phyloP scores from a whole-genome alignment of 306 rosid species.

The Erythrophleum fordii region DNA sequence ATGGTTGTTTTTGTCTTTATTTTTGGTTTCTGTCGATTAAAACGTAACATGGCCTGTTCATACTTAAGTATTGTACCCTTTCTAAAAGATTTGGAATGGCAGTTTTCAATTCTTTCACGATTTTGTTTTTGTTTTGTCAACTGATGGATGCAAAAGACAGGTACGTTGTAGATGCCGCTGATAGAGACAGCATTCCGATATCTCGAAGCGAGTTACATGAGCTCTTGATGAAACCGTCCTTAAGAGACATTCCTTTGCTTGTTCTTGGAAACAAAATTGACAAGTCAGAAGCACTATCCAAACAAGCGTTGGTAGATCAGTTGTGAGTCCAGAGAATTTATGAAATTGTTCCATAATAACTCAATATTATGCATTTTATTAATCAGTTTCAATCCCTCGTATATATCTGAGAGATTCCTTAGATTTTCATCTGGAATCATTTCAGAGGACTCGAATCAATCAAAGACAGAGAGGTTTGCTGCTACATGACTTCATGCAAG shows the following conservation, averaged over 20 bases:
- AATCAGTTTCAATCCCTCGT: neutral
- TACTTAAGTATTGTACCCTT: neutral
- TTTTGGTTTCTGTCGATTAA: neutral
- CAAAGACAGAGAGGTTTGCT: conserved; percentile 65
- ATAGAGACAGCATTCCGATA: conserved; percentile 88
- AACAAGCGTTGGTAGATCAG: conserved; percentile 65
- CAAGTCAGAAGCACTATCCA: conserved; percentile 69
- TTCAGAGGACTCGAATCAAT: conserved; percentile 66
- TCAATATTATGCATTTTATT: neutral
- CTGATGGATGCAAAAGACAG: conserved; percentile 55
- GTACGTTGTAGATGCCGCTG: conserved; percentile 92
- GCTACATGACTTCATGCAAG: conserved; percentile 79
- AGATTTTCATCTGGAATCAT: conserved; percentile 7
- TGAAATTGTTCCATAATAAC: neutral
- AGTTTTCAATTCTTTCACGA: conserved; percentile 14
- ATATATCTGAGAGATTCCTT: neutral
- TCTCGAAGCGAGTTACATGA: conserved; percentile 88
- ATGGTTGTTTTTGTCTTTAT: conserved; percentile 12
- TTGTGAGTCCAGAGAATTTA: conserved; percentile 50
- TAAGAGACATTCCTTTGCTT: conserved; percentile 62
- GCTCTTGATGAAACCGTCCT: conserved; percentile 76
- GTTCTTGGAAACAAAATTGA: conserved; percentile 79
- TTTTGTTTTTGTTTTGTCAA: conserved; percentile 27
- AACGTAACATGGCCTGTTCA: conserved; percentile 8
- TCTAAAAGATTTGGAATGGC: neutral